Percentiles rank a stretch among this genome's conserved stretches.
Evolutionary conservation across 164 flowering plant species (phyloP).

Genomic region (Magnolia changhungtana): DNA sequence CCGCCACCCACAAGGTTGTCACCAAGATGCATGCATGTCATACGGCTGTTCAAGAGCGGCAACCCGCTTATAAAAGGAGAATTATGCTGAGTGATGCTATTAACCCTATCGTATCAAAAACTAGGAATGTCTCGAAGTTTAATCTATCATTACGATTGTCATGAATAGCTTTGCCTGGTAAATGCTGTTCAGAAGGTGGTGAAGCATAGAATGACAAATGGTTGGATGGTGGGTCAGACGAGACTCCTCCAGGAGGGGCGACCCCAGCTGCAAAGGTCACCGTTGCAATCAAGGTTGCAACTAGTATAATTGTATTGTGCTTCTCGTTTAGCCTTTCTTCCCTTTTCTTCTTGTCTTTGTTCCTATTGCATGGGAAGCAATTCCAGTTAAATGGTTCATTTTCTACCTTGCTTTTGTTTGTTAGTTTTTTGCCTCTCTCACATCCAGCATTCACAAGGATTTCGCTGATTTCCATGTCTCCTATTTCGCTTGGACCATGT

Average conservation of each 20-base stretch:
- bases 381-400: background rate
- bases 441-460: background rate
- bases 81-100: constrained; percentile 27
- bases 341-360: background rate
- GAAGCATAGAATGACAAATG: background rate
- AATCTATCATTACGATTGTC: background rate
- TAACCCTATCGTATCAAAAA: constrained; percentile 17
- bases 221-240: background rate
- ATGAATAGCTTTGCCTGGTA: background rate
- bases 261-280: constrained; percentile 21
- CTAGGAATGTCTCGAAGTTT: background rate
- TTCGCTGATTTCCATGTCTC: background rate
- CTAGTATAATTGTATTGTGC: constrained; percentile 12
- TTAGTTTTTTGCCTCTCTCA: too few species aligned
- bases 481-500: background rate
- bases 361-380: background rate
- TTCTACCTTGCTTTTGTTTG: background rate
- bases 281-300: constrained; percentile 21
- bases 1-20: constrained; percentile 19
- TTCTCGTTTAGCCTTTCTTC: background rate
- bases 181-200: too few species aligned
- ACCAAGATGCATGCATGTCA: constrained; percentile 16
- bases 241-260: constrained; percentile 22
- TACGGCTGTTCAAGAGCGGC: background rate
- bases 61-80: constrained; percentile 24